Base-by-base conservation (phyloP, 495 filamentous ascomycete genomes). In the Trichocladium uniseriatum region DNA sequence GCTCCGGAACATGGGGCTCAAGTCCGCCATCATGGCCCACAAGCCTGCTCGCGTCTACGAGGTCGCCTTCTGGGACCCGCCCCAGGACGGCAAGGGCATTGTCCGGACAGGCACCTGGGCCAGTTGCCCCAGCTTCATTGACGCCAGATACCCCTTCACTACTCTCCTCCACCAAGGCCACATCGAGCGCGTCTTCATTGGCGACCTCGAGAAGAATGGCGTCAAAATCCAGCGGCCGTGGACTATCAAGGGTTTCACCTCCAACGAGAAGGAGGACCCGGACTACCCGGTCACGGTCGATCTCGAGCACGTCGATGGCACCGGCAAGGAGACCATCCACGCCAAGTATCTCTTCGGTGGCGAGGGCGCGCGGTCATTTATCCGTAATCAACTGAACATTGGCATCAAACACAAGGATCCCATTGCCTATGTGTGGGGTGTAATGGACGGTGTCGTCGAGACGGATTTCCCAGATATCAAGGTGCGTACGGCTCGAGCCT, bases 401-500 rank as follows among this genome's bases (percentile, higher is more conserved):
- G 72, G 64, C 21, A 71, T 79, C 63, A 76, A 65, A n/a, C 73
- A 78, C 60, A 78, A 74, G 53, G 75, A 79, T 57, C 80, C 79
- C 2, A 81, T 84, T 53, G 73, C 80, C 8, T 69, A 81, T 56
- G 77, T 87, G 31, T 89, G 84, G 84, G 84, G 82, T 35, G 84
- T 89, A 20, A 74, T 89, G 62, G 84, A 89, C 56, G 84, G 83
- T 8, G 82, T 86, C 4, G 77, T 87, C 13, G 75, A 83, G 47
- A 89, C 84, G 0, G 73, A 86, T 55, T 89, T 89, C 56, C 84
- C 84, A 9, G 84, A 89, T 59, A 78, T 89, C 58, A 79, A 78
- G 65, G 74, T 73, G 40, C 11, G 67, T 41, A n/a, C 2, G 11
- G 3, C 15, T 6, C 48, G 9, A 39, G 11, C 0, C 8, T 22